Conservation (phyloP, 768 basidiomycete species). For the Suillus tomentosus region DNA sequence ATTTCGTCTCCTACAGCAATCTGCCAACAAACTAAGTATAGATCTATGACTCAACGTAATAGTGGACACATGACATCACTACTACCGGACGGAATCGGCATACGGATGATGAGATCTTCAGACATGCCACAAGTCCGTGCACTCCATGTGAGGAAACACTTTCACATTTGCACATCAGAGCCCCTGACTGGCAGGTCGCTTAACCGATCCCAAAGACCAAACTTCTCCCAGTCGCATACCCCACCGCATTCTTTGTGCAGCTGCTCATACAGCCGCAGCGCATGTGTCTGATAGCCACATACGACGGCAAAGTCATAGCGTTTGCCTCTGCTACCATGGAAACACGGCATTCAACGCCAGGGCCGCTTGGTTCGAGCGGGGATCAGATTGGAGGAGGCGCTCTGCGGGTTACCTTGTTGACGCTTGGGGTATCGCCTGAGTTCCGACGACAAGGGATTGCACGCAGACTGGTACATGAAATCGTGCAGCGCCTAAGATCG, state of each 20-base stretch:
- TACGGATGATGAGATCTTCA: slow-evolving; percentile 32
- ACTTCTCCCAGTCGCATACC: slow-evolving; percentile 31
- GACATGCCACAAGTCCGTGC: slow-evolving; percentile 30
- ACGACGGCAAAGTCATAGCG: slow-evolving; percentile 23
- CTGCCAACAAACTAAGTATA: not conserved
- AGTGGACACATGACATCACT: not conserved
- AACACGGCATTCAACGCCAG: slow-evolving; percentile 9
- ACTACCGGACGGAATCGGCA: slow-evolving; percentile 14
- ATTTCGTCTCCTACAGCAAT: not conserved
- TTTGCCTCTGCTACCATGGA: slow-evolving; percentile 31
- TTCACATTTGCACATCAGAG: not conserved
- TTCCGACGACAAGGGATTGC: slow-evolving; percentile 33
- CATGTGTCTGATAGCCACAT: slow-evolving; percentile 32
- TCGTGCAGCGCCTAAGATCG: slow-evolving; percentile 29
- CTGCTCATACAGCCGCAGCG: slow-evolving; percentile 31
- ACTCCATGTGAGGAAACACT: slow-evolving; percentile 25
- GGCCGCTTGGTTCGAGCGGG: slow-evolving; percentile 7
- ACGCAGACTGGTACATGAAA: slow-evolving; percentile 29
- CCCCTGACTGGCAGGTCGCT: not conserved
- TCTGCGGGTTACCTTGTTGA: slow-evolving; percentile 28
- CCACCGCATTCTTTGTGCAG: slow-evolving; percentile 33
- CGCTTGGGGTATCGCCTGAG: slow-evolving; percentile 29
- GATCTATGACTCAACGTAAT: not conserved
- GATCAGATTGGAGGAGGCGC: slow-evolving; percentile 17
- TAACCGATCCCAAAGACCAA: slow-evolving; percentile 16